These are phyloP conservation scores for Tremella mesenterica DNA, from an alignment of 768 basidiomycete genomes.

Conservation along the genomic window DNA sequence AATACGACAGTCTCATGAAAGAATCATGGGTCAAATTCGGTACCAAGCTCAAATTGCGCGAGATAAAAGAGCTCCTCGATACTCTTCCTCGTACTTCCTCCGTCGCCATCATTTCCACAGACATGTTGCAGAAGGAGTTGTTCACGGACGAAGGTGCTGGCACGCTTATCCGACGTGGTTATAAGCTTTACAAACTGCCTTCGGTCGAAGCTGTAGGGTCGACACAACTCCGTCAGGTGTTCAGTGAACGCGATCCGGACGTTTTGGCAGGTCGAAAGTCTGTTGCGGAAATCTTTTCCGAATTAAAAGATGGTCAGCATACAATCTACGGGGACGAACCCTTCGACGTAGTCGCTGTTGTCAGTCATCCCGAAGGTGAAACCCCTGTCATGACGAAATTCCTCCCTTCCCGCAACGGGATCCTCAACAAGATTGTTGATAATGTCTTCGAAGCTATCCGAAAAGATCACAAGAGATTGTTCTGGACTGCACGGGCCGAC, in stretches of 20 bases:
- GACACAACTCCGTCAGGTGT: conserved; percentile 86
- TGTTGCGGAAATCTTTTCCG: conserved; percentile 76
- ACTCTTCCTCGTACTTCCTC: conserved; percentile 96
- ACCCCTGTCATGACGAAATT: conserved; percentile 84
- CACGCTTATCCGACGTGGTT: conserved; percentile 93
- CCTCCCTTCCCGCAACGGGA: conserved; percentile 73
- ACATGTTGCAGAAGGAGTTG: conserved; percentile 89
- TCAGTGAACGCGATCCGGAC: conserved; percentile 91
- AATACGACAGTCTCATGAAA: conserved; percentile 93
- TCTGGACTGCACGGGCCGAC: conserved; percentile 95
- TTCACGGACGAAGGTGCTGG: conserved; percentile 98
- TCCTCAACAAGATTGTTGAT: conserved; percentile 90
- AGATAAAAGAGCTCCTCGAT: conserved; percentile 97
- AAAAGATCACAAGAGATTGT: conserved; percentile 84
- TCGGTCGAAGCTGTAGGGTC: conserved; percentile 76
- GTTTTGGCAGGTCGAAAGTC: conserved; percentile 72
- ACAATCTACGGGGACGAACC: conserved; percentile 99
- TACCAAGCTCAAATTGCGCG: conserved; percentile 95
- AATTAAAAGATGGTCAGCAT: conserved; percentile 71
- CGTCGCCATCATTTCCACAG: conserved; percentile 91
- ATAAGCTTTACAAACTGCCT: conserved; percentile 88
- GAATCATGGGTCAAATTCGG: conserved; percentile 99
- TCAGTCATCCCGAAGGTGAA: conserved; percentile 82
- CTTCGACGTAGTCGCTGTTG: conserved; percentile 86
- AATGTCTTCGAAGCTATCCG: conserved; percentile 95